These are phyloP conservation scores for Paxillus involutus DNA, from an alignment of 768 basidiomycete genomes.

Conservation along the genomic window DNA sequence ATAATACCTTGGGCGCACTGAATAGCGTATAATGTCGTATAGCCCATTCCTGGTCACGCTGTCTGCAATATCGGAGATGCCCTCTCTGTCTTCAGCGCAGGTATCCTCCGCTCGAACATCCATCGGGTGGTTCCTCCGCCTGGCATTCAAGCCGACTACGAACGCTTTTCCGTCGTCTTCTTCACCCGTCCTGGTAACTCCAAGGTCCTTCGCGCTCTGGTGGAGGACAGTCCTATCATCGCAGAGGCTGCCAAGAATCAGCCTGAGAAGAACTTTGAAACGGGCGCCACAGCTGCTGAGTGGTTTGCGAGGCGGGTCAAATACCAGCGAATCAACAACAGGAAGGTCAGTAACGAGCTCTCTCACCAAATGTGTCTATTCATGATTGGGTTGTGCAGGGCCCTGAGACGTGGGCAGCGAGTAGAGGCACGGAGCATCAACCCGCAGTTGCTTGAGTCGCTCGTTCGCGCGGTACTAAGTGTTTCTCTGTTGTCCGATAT, in stretches of 20 bases:
- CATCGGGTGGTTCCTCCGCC: slow-evolving; percentile 69
- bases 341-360: slow-evolving; percentile 32
- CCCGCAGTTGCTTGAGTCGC: slow-evolving; percentile 15
- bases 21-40: slow-evolving; percentile 7
- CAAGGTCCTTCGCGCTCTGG: slow-evolving; percentile 48
- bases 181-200: slow-evolving; percentile 64
- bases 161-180: slow-evolving; percentile 69
- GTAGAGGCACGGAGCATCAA: slow-evolving; percentile 30
- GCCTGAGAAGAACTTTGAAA: slow-evolving; percentile 38
- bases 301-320: slow-evolving; percentile 44
- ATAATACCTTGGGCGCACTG: neutral
- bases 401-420: slow-evolving; percentile 30
- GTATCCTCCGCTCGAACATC: slow-evolving; percentile 61
- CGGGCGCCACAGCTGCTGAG: slow-evolving; percentile 35
- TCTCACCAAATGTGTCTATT: neutral
- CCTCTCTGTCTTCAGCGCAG: slow-evolving; percentile 59
- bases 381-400: slow-evolving; percentile 14
- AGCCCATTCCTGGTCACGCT: slow-evolving; percentile 56
- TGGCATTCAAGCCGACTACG: slow-evolving; percentile 47
- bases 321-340: too few species aligned
- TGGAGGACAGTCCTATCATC: slow-evolving; percentile 50
- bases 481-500: too few species aligned
- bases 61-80: slow-evolving; percentile 67
- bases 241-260: slow-evolving; percentile 39
- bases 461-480: neutral